A percentile compares a stretch with the other conserved stretches of the same genome.
phyloP scores from a whole-genome alignment of 2,329 filamentous ascomycete genomes.

The Aspergillus uvarum region DNA sequence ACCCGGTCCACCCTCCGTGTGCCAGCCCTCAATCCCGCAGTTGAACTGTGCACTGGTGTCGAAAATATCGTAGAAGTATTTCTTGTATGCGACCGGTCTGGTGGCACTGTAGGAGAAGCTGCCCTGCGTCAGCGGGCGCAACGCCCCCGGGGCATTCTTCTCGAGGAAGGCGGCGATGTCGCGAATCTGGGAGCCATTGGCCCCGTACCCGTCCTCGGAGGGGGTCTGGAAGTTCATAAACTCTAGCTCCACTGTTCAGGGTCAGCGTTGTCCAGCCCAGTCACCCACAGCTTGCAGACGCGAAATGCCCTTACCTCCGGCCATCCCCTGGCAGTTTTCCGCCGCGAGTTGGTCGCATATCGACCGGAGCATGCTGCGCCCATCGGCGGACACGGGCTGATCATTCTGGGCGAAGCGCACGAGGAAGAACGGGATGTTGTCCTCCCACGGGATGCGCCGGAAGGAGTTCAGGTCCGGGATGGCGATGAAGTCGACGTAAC shows the following conservation, averaged over 20 bases:
- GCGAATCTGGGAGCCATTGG: constrained; percentile 77
- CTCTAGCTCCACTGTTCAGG: constrained; percentile 74
- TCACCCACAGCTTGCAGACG: neutral
- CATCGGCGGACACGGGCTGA: constrained; percentile 70
- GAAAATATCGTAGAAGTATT: constrained; percentile 85
- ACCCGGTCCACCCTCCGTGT: constrained; percentile 86
- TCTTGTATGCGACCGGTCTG: constrained; percentile 79
- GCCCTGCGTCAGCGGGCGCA: constrained; percentile 81
- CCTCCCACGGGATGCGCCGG: constrained; percentile 84
- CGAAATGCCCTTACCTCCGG: constrained; percentile 64
- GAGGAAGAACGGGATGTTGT: constrained; percentile 79
- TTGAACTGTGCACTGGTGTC: constrained; percentile 73
- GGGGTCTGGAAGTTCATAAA: constrained; percentile 53
- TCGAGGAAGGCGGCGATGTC: constrained; percentile 72
- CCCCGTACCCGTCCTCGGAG: constrained; percentile 27
- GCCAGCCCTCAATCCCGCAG: constrained; percentile 86
- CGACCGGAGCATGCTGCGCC: constrained; percentile 69
- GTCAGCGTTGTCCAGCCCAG: neutral
- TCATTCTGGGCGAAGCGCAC: constrained; percentile 77
- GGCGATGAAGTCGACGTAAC: constrained; percentile 80
- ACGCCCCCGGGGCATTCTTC: constrained; percentile 66
- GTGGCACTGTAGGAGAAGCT: constrained; percentile 94
- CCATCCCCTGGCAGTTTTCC: constrained; percentile 75
- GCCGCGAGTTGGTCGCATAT: constrained; percentile 65
- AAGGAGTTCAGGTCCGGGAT: constrained; percentile 74